These are phyloP conservation scores for Globisporangium ultimum DNA, from an alignment of 352 stramenopile species.

Conservation along the genomic window DNA sequence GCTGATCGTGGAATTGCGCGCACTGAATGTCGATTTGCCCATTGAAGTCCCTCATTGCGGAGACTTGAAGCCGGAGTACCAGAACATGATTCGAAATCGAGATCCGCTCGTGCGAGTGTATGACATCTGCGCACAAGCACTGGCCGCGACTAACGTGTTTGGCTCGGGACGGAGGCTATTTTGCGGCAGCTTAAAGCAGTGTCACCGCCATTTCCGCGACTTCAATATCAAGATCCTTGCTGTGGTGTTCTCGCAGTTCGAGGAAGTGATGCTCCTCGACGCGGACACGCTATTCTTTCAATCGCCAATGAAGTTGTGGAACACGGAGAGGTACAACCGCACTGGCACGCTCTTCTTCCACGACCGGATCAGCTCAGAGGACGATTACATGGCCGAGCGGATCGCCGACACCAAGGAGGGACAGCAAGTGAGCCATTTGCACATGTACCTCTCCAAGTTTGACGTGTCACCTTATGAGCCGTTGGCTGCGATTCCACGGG, in stretches of 20 bases:
- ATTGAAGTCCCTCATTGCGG: conserved; percentile 71
- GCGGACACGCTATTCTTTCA: conserved; percentile 69
- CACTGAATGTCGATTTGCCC: conserved; percentile 48
- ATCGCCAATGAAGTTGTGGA: conserved; percentile 48
- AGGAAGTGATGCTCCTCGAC: conserved; percentile 75
- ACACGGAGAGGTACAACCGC: conserved; percentile 40
- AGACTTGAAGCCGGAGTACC: conserved; percentile 44
- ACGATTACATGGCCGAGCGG: conserved; percentile 41
- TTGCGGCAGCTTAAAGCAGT: conserved; percentile 38
- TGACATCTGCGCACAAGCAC: conserved; percentile 53
- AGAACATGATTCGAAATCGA: conserved; percentile 25
- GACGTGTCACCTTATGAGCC: conserved; percentile 39
- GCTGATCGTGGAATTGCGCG: conserved; percentile 57
- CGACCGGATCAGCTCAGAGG: conserved; percentile 36
- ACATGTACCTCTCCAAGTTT: conserved; percentile 53
- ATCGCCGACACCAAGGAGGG: conserved; percentile 10
- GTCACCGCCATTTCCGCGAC: conserved; percentile 42
- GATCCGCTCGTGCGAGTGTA: conserved; percentile 56
- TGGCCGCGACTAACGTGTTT: conserved; percentile 20
- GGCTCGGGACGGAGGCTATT: conserved; percentile 39
- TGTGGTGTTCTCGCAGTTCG: conserved; percentile 60
- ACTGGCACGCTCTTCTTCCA: conserved; percentile 63
- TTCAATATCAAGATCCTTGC: conserved; percentile 70
- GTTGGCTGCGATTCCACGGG: conserved; percentile 29
- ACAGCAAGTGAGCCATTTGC: conserved; percentile 29